Base-by-base conservation (phyloP, 1,284 basidiomycete species). In the Chalciporus sp. region DNA sequence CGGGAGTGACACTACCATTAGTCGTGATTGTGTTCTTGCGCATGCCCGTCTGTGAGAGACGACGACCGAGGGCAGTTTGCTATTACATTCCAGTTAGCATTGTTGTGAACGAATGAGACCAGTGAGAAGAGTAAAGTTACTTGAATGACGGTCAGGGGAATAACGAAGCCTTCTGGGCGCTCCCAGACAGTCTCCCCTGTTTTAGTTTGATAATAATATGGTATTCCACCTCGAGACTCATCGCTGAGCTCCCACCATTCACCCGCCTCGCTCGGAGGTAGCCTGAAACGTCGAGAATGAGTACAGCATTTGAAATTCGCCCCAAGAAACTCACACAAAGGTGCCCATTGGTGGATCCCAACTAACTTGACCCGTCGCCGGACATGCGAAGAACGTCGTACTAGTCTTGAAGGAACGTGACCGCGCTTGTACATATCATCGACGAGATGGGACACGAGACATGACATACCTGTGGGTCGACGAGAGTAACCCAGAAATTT, bases 231-330 rank as follows among this genome's bases (percentile, higher is more conserved):
- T 39, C 88, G 79, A 29, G 84, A 80, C 35, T 91, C 86, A 70
- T 96, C 94, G 42, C 81, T 78, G 59, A 97, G 80, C 71, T 97
- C 94, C 93, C 94, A 96, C 94, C 94, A 98, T 69, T 96, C 93
- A 44, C 95, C 95, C 31, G 90, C 85, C 3, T 83, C 79, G 56
- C 80, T 90, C 7, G 92, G 90, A 23, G 94, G 95, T 33, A 98
- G 76, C 43, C 89, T 92, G 63, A 17, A 64, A 58, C 51, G 55
- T 43, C 44, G 51, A 40, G 57, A 56, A 44, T 55, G 42, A 54
- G 47, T 42, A 19, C 28, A 27, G 1, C n/a, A 58, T 55, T 64
- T 60, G 53, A 52, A 62, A 62, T 52, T 41, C 19, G 45, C 14
- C 35, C 52, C 17, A 45, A 44, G 37, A 28, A 42, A 76, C 85